Evolutionary conservation across 495 filamentous ascomycete genomes (phyloP), one percentile per base, ranked within the genome.

Genomic region (Tuber aestivum): DNA sequence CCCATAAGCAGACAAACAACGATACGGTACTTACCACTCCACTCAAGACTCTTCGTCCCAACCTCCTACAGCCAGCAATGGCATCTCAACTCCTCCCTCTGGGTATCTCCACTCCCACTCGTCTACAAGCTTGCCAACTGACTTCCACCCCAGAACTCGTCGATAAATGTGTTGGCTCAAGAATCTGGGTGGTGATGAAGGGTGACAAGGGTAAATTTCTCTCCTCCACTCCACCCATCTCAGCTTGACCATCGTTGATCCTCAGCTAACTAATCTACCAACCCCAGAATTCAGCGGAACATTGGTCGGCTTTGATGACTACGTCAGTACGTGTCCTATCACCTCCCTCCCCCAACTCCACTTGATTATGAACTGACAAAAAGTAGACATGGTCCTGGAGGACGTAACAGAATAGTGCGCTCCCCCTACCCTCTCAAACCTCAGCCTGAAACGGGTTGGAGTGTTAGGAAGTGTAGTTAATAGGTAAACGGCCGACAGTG

Each of bases 141-240:
- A 80, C 42, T 41, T n/a, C 16, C 4, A 35, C 73, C 32, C 42
- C 79, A 97, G 95, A 99, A 85, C 88, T 99, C 82, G 97, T 99
- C 85, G 95, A 99, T 86, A 97, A 97, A 85, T 98, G 96, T 85
- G 93, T 98, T 74, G 95, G 96, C 50, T 97, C 95, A 35, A 91
- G 91, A 80, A 97, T 99, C 84, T 98, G 95, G 95, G 94, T 99
- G 75, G 89, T 99, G 84, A 98, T 98, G 95, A 97, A 98, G 86
- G 93, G 94, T 77, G 95, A 97, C 84, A 97, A 97, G 87, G 95
- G 95, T 92, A 83, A 78, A 75, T 56, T n/a, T 69, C 40, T 16
- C 44, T 38, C 56, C 68, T 65, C 38, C 44, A 72, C 69, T 45
- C 23, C 9, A 37, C 45, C 35, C 40, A 12, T 65, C 56, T 32